Conservation (phyloP, 2,329 filamentous ascomycete genomes). For the Rachicladosporium sp. region DNA sequence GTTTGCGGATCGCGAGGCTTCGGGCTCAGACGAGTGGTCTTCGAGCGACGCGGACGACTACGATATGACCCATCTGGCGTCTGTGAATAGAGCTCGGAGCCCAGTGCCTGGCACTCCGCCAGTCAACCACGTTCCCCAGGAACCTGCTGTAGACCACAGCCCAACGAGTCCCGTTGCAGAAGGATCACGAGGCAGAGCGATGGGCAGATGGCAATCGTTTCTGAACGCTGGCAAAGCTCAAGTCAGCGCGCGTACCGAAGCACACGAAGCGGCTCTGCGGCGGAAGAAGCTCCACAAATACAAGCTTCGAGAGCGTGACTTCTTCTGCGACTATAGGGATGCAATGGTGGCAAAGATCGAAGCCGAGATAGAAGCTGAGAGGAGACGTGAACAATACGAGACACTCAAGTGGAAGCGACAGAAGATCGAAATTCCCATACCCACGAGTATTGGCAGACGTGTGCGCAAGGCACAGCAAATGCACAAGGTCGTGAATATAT, state of each 20-base stretch:
- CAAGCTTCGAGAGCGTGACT: conserved; percentile 17
- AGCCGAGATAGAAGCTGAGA: conserved; percentile 19
- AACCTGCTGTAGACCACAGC: too few species aligned
- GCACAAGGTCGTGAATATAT: conserved; percentile 16
- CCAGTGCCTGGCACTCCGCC: background rate
- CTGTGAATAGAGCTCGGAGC: conserved; percentile 2
- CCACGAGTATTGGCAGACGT: conserved; percentile 14
- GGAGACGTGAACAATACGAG: conserved; percentile 16
- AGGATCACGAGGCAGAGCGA: conserved; percentile 3
- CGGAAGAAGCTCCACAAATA: conserved; percentile 21
- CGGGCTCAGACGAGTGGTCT: conserved; percentile 15
- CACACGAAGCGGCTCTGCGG: conserved; percentile 7
- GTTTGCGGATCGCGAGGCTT: conserved; percentile 6
- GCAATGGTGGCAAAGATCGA: conserved; percentile 22
- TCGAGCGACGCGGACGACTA: conserved; percentile 24
- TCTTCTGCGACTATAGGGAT: conserved; percentile 19
- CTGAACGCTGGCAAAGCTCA: background rate
- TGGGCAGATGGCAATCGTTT: conserved; percentile 1
- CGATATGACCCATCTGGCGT: conserved; percentile 9
- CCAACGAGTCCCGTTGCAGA: too few species aligned
- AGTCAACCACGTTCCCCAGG: too few species aligned
- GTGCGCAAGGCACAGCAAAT: conserved; percentile 18
- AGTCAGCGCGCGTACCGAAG: conserved; percentile 1
- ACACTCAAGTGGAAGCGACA: conserved; percentile 20
- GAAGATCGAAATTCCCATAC: conserved; percentile 14